phyloP scores from a whole-genome alignment of 345 rosid genomes.

The Barbarea vulgaris region DNA sequence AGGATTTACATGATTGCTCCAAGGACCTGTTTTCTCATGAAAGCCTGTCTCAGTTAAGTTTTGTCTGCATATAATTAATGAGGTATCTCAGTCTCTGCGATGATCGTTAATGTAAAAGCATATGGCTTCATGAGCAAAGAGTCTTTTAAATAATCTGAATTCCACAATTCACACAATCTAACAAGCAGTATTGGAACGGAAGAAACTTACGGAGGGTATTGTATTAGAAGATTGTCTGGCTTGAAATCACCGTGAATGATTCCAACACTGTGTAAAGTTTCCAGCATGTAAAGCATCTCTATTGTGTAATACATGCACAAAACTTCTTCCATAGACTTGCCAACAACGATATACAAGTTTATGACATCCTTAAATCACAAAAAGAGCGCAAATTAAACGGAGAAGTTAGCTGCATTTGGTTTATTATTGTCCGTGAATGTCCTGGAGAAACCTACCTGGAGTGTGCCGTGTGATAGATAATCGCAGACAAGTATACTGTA shows the following conservation, averaged over 20 bases:
- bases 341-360: constrained; percentile 65
- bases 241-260: constrained; percentile 97
- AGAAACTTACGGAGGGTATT: constrained; percentile 65
- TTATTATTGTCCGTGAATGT: background rate
- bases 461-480: constrained; percentile 82
- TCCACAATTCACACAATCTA: background rate
- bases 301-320: constrained; percentile 85
- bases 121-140: background rate
- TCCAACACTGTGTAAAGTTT: constrained; percentile 77
- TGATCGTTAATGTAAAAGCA: background rate
- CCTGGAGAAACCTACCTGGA: constrained; percentile 58
- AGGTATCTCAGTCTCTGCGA: constrained; percentile 24
- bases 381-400: background rate
- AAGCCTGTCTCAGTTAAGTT: constrained; percentile 65
- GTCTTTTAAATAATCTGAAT: background rate
- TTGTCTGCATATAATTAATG: constrained; percentile 45
- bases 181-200: background rate
- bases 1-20: constrained; percentile 68
- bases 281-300: constrained; percentile 90
- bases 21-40: constrained; percentile 59
- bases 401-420: background rate
- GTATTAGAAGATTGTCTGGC: constrained; percentile 86
- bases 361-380: constrained; percentile 74
- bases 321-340: constrained; percentile 89
- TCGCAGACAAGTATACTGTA: constrained; percentile 83